Evolutionary conservation across 78 protist genomes (phyloP), one percentile per base, ranked within the genome.

Genomic region (Dictyostelium citrinum): DNA sequence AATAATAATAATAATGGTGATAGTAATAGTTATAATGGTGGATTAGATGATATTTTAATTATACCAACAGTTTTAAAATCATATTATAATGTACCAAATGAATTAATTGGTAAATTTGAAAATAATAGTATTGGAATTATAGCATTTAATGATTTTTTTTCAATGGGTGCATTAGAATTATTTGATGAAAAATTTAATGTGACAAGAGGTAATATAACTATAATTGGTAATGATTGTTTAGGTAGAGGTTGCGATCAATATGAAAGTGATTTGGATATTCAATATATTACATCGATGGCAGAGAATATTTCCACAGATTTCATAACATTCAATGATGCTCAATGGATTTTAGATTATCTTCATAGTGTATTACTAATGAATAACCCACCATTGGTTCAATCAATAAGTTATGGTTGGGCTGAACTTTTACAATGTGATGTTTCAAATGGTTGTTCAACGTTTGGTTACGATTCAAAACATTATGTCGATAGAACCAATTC

Each of bases 361-460:
- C 8, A 17, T 17, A 27, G 17, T 35, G 45, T 91, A 10, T 1
- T 64, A 5, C 0, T 2, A 3, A 41, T 68, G 20, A 5, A 27
- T 0, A 22, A 51, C 11, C 76, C 71, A 71, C 96, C 96, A 61
- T 39, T 84, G 51, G 85, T 93, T 16, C 24, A 46, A 17, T 93
- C 96, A 1, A 58, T 93, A 68, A 33, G 70, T 22, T 93, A 93
- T 79, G 96, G 96, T 41, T 93, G 67, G 60, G 68, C 96, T 7
- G 96, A 93, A 39, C 5, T 91, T 22, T 80, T 29, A 17, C 95
- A 91, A 61, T 91, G 95, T 80, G 58, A 51, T 24, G 33, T 84
- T 24, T 60, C 90, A 55, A 51, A 22, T 46, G 91, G 55, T 4
- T 91, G 95, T 58, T 16, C 22, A 39, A 55, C 83, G 24, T 27